Percentiles rank a stretch among this genome's conserved stretches.
These are phyloP conservation scores for Penicillium concentricum DNA, from an alignment of 2,329 filamentous ascomycete species.

Conservation along the genomic window DNA sequence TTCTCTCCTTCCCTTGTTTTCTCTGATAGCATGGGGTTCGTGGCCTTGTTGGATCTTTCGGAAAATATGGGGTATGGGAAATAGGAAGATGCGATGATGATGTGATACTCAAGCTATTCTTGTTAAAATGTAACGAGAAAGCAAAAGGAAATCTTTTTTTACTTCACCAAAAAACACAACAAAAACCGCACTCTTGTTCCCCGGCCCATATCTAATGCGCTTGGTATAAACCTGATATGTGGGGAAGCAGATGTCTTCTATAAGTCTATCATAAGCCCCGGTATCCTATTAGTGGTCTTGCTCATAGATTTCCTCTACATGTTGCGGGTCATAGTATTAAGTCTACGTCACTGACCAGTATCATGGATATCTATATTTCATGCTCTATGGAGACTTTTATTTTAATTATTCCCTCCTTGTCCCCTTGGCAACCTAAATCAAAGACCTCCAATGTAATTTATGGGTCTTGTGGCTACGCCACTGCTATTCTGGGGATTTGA, in stretches of 20 bases:
- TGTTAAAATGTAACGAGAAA: slow-evolving; percentile 29
- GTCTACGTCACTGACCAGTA: background rate
- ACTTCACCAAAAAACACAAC: slow-evolving; percentile 18
- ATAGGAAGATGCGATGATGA: slow-evolving; percentile 31
- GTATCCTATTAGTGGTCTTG: background rate
- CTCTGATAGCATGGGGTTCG: slow-evolving; percentile 19
- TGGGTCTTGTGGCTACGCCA: slow-evolving; percentile 5
- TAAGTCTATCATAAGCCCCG: background rate
- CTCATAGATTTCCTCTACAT: background rate
- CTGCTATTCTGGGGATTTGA: background rate
- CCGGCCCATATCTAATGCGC: background rate
- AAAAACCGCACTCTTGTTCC: slow-evolving; percentile 3
- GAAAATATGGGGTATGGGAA: slow-evolving; percentile 18
- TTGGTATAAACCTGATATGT: background rate
- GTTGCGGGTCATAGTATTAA: background rate
- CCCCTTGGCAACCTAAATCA: background rate
- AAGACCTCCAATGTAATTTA: background rate
- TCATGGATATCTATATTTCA: background rate
- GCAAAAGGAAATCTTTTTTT: slow-evolving; percentile 30
- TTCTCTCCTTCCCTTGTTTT: slow-evolving; percentile 14
- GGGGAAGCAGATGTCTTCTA: background rate
- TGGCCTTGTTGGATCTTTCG: slow-evolving; percentile 18
- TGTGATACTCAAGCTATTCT: slow-evolving; percentile 32
- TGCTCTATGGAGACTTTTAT: background rate
- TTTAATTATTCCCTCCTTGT: background rate